Evolutionary conservation across 1,284 basidiomycete genomes (phyloP), one percentile per base, ranked within the genome.

Genomic region (Ceratobasidium sp.): DNA sequence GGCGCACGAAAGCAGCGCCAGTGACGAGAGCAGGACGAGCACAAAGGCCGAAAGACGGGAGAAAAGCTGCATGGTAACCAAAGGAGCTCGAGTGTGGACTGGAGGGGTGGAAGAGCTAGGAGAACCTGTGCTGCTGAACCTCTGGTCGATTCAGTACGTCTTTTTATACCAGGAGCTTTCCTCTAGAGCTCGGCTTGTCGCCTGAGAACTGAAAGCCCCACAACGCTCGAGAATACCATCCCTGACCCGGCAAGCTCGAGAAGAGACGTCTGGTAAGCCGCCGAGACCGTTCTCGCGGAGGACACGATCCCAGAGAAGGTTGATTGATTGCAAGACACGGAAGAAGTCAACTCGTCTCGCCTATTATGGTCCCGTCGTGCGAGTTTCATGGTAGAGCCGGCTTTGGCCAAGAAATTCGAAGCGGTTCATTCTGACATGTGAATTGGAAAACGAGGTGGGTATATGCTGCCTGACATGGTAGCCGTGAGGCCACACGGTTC

Each of bases 41-140:
- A 64, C 46, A 29, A 74, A 65, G 17, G 71, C 37, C 17, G 71
- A 51, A 40, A 74, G 32, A 40, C 71, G 71, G 22, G 71, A 74
- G 61, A 74, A 59, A 11, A 65, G 34, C 51, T 74, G 71, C 71
- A 74, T 74, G 34, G 32, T 54, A 49, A 19, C n/a, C 11, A 51
- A 65, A 29, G 5, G 61, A 13, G 34, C 44, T 51, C 22, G 70
- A n/a, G 13, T 32, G 59, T 13, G 25, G 46, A 54, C 9, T 43
- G 32, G 32, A 51, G 32, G 43, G 32, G 56, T 54, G 71, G 46
- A 56, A 74, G 59, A 73, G 61, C 40, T 62, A 62, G 52, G 71
- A 51, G 25, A 65, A 74, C 71, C 71, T 65, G 46, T 54, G 59
- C 71, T 65, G 61, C 71, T 65, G 46, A 40, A 49, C 19, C 25